Conservation (phyloP, 2,329 filamentous ascomycete species). For the Phoma sp. region DNA sequence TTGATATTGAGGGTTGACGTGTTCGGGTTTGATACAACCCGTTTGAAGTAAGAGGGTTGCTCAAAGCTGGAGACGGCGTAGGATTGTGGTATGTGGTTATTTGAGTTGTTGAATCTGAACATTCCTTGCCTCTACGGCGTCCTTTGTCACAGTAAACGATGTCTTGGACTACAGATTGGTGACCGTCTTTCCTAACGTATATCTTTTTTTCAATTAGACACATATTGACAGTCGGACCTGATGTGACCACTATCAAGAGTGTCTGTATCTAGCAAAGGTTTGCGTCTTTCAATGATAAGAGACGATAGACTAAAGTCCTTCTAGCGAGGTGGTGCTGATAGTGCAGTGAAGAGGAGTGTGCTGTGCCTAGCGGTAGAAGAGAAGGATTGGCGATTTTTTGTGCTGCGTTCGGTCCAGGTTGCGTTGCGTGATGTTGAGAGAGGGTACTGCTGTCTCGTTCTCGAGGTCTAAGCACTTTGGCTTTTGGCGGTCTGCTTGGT, state of each 20-base stretch:
- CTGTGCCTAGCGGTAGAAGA: neutral
- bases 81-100: conserved; percentile 38
- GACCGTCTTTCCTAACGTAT: conserved; percentile 36
- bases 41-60: conserved; percentile 41
- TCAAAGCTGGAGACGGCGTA: conserved; percentile 36
- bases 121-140: conserved; percentile 25
- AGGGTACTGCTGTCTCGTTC: no score
- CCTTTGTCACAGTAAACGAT: conserved; percentile 34
- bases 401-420: neutral
- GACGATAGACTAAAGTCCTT: no score
- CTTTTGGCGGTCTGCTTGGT: no score
- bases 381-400: neutral
- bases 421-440: conserved; percentile 10
- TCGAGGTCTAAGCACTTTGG: no score
- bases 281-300: neutral
- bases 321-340: no score
- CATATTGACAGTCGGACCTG: conserved; percentile 30
- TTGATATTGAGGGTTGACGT: conserved; percentile 32
- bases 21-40: conserved; percentile 28
- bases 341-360: neutral
- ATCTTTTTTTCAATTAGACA: conserved; percentile 41
- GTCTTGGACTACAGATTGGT: conserved; percentile 31
- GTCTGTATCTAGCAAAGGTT: neutral
- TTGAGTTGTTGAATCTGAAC: conserved; percentile 25
- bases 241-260: neutral